These are phyloP conservation scores for Pichia sp. DNA, from an alignment of 1,139 yeast species.

Conservation along the genomic window DNA sequence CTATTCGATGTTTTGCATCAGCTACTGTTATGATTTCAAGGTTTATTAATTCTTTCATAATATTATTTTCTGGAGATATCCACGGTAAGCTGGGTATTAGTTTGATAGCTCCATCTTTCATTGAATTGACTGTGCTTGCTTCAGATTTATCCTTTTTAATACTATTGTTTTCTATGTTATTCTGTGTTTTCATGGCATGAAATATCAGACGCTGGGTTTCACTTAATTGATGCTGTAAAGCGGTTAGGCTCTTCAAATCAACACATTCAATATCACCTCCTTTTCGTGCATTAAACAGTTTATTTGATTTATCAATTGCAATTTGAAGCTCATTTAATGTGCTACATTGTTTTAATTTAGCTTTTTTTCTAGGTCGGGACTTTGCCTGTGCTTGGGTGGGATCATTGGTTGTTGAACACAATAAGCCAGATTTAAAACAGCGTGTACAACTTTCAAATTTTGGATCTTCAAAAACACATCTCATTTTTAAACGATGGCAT, in stretches of 20 bases:
- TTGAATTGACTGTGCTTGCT: conserved; percentile 29
- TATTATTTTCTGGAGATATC: conserved; percentile 36
- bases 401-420: conserved; percentile 44
- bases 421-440: conserved; percentile 39
- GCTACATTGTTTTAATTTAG: conserved; percentile 24
- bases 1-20: conserved; percentile 32
- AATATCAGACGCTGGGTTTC: conserved; percentile 28
- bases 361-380: conserved; percentile 27
- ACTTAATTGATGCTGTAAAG: conserved; percentile 27
- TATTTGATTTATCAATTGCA: conserved; percentile 22
- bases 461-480: conserved; percentile 49
- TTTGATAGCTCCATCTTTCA: conserved; percentile 32
- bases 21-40: conserved; percentile 27
- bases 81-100: conserved; percentile 32
- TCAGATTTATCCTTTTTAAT: background rate
- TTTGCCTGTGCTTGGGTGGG: conserved; percentile 35
- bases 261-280: conserved; percentile 18
- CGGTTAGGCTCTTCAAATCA: conserved; percentile 15
- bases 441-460: conserved; percentile 39
- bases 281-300: conserved; percentile 22
- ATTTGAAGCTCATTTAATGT: conserved; percentile 26
- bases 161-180: conserved; percentile 8
- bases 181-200: conserved; percentile 22
- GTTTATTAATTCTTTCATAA: conserved; percentile 38
- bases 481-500: conserved; percentile 49